These are phyloP conservation scores for Mycena venus DNA, from an alignment of 768 basidiomycete species.

Conservation along the genomic window DNA sequence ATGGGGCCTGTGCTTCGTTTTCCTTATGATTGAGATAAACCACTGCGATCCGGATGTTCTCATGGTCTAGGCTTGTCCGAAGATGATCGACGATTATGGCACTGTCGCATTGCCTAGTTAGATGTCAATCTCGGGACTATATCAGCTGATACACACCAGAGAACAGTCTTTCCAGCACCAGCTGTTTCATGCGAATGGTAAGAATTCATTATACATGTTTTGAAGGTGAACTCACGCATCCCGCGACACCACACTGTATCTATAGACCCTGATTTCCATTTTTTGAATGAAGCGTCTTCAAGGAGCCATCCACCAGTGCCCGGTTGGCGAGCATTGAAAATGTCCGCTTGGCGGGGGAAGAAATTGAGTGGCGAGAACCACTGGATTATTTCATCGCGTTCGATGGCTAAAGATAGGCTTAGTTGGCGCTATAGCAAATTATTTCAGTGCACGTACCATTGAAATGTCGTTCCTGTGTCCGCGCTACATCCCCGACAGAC, in stretches of 20 bases:
- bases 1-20: neutral
- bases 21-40: slow-evolving; percentile 5
- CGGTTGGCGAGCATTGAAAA: neutral
- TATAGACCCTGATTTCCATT: neutral
- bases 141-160: neutral
- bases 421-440: neutral
- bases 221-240: neutral
- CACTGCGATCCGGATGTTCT: neutral
- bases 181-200: neutral
- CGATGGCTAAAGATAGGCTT: neutral
- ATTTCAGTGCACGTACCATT: no score
- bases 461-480: neutral
- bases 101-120: neutral
- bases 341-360: neutral
- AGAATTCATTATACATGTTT: neutral
- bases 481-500: neutral
- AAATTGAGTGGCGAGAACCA: slow-evolving; percentile 12
- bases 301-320: slow-evolving; percentile 8
- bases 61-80: neutral
- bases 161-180: neutral
- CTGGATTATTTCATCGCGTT: neutral
- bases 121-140: neutral
- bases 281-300: neutral
- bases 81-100: neutral
- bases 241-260: neutral